These are phyloP conservation scores for Telfairia occidentalis DNA, from an alignment of 331 rosid species.

Conservation along the genomic window DNA sequence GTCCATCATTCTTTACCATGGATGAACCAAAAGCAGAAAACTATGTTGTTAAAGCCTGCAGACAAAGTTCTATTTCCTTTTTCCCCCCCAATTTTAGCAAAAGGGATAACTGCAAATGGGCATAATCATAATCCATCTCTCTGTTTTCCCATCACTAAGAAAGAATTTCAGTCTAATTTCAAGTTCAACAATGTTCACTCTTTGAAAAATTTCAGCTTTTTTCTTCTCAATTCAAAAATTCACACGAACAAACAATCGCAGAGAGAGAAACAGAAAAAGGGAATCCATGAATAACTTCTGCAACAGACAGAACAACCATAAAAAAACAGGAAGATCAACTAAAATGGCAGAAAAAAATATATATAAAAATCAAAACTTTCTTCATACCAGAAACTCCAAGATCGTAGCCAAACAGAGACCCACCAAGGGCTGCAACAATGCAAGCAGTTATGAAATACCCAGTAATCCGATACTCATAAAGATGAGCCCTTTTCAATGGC, in stretches of 20 bases:
- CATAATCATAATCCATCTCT: no score
- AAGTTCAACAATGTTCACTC: neutral
- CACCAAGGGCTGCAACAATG: constrained; percentile 70
- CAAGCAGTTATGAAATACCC: constrained; percentile 47
- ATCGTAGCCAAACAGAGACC: constrained; percentile 74
- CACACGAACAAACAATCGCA: neutral
- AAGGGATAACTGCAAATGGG: neutral
- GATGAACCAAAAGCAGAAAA: neutral
- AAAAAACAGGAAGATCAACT: no score
- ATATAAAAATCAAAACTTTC: neutral
- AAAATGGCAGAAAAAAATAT: no score
- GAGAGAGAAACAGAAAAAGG: neutral
- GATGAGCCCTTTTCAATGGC: constrained; percentile 48
- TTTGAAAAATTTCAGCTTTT: neutral
- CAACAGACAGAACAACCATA: neutral
- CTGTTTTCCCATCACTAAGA: no score
- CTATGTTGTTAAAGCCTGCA: neutral
- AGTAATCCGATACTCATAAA: constrained; percentile 49
- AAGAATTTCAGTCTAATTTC: no score
- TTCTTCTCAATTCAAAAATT: neutral
- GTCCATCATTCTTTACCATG: neutral
- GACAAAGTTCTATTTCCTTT: neutral
- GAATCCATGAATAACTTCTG: neutral
- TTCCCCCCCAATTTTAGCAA: neutral
- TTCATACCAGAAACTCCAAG: constrained; percentile 64